Evolutionary conservation across 176 grass and related monocot species (phyloP), one percentile per base, ranked within the genome.

Genomic region (Typha latifolia): DNA sequence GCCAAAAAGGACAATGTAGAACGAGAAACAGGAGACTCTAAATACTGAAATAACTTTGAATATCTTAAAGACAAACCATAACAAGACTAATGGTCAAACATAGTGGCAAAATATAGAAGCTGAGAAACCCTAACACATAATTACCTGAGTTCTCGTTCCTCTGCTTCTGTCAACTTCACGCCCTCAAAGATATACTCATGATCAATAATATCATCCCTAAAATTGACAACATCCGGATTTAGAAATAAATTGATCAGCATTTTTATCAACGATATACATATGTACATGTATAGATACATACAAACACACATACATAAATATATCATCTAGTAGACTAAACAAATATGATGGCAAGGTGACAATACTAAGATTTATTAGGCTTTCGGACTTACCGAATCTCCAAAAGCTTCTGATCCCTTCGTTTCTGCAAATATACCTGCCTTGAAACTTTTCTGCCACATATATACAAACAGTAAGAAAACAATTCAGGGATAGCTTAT

Each of bases 341-440:
- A 21, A 3, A 59, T 59, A 59, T 59, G 34, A 43, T 43, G 37
- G 37, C 9, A 43, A 7, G 80, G 11, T 49, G 14, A 32, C 53
- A 63, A n/a, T 61, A 73, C 7, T 12, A 63, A 61, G 70, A 51
- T 51, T 70, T 69, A 50, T 71, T 64, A 21, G 64, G 64, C 64
- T 74, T 20, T 81, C 78, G 10, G 47, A 68, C 81, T 63, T 72
- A 96, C 91, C 76, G 80, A 48, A 96, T 81, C 74, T 96, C 92
- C n/a, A 86, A 67, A 14, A 96, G 79, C 77, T 96, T 96, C 66
- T 96, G 90, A 72, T 91, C 85, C 80, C 89, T 84, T 74, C 92
- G 77, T 66, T 91, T 96, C 68, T 78, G 77, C 66, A 96, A 75
- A 80, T 91, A 96, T 4, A 77, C 82, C 32, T 90, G 92, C 82